Base-by-base conservation (phyloP, 306 rosid species). In the Parietaria judaica region DNA sequence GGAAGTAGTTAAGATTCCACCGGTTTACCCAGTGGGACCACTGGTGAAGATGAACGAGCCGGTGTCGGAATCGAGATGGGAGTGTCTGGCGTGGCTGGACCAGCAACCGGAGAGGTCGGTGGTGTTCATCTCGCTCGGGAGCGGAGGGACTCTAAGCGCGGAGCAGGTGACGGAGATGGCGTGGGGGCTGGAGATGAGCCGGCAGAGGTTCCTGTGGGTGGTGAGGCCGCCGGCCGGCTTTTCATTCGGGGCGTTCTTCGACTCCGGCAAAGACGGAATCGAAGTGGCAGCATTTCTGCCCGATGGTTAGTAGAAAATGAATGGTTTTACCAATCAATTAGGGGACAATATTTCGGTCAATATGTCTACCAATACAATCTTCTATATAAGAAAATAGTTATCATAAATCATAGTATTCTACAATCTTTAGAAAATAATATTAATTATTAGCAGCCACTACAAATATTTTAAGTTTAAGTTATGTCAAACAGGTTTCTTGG, bases 101-200 rank as follows among this genome's bases (percentile, higher is more conserved):
- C 48, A 57, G 11, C 80, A 83, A 47, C 71, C 85, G 3, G 9
- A 60, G 0, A 59, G 64, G 0, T 79, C 84, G 5, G 88, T 83
- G 12, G 14, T 79, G 12, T 71, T 53, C 16, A 45, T 83, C 4
- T 54, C 78, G 0, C 58, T 71, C 6, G 82, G 84, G 0, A 76
- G 88, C 1, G 84, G 80, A 0, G 85, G 88, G 0, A 68, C 69
- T 14, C 7, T 76, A 1, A 58, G 65, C 0, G 9, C 14, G 0
- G 63, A 67, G 36, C 88, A 83, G 6, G 36, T 51, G 49, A 51
- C 36, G 0, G 88, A 83, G 74, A 34, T 83, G 14, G 85, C 80
- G 0, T 76, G 68, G 78, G 84, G 88, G 0, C 4, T 79, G 4
- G 88, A 79, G 51, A 47, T 51, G 15, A 83, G 88, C 55, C n/a